phyloP scores from a whole-genome alignment of 257 asterid genomes.

The Solanum acaule region DNA sequence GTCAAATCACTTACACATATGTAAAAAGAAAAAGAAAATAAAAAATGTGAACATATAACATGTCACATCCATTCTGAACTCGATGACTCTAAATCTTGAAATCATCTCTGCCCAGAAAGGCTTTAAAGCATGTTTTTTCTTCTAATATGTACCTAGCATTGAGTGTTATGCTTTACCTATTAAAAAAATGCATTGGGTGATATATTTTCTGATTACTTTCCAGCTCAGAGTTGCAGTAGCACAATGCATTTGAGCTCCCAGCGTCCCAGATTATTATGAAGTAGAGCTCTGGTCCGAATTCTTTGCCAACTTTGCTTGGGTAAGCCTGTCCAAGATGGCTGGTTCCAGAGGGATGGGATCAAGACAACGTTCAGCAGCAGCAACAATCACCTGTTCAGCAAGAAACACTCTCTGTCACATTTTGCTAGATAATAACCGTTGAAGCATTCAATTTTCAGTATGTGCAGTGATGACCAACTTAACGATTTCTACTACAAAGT shows the following conservation, averaged over 20 bases:
- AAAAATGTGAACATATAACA: not conserved
- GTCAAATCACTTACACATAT: not conserved
- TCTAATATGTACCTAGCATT: not conserved
- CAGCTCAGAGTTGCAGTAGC: not conserved
- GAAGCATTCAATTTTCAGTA: not conserved
- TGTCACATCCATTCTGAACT: not conserved
- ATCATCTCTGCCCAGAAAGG: not conserved
- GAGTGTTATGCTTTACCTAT: not conserved
- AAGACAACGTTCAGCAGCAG: slow-evolving; percentile 83
- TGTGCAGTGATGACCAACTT: not conserved
- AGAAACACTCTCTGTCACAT: not conserved
- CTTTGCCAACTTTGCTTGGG: slow-evolving; percentile 75
- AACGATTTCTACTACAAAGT: not conserved
- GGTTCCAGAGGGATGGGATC: slow-evolving; percentile 72
- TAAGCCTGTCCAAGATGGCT: slow-evolving; percentile 76
- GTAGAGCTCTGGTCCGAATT: slow-evolving; percentile 14
- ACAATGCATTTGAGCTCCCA: not conserved
- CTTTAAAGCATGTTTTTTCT: not conserved
- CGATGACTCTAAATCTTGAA: not conserved
- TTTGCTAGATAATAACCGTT: not conserved
- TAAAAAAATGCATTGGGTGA: not conserved
- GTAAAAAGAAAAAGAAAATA: not conserved
- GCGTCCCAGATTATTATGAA: not conserved
- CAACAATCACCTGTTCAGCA: slow-evolving; percentile 56
- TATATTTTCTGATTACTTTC: not conserved